phyloP scores from a whole-genome alignment of 2,329 filamentous ascomycete species.

The Pyrenochaeta sp. region DNA sequence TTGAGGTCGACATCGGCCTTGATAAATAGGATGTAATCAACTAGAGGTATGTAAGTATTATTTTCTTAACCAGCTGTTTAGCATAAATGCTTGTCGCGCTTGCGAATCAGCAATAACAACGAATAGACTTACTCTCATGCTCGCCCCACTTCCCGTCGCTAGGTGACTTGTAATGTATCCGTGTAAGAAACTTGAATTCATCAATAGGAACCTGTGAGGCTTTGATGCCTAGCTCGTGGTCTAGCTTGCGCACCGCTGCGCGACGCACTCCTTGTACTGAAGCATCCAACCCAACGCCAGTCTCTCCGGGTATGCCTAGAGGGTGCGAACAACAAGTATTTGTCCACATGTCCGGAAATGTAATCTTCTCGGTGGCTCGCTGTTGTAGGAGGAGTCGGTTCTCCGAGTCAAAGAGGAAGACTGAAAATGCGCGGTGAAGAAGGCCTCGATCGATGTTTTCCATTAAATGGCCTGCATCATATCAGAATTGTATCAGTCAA shows the following conservation, averaged over 20 bases:
- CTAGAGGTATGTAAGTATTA: slow-evolving; percentile 56
- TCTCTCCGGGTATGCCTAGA: slow-evolving; percentile 89
- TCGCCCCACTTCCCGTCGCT: slow-evolving; percentile 99
- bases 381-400: slow-evolving; percentile 95
- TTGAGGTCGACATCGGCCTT: slow-evolving; percentile 82
- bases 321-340: slow-evolving; percentile 99
- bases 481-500: slow-evolving; percentile 15
- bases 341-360: slow-evolving; percentile 99
- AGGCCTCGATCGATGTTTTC: slow-evolving; percentile 97
- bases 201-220: slow-evolving; percentile 87
- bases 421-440: slow-evolving; percentile 95
- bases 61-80: neutral
- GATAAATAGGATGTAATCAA: slow-evolving; percentile 99
- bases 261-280: slow-evolving; percentile 87
- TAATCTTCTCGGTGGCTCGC: slow-evolving; percentile 95
- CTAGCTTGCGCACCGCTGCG: slow-evolving; percentile 89
- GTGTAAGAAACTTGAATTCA: slow-evolving; percentile 90
- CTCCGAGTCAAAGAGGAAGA: slow-evolving; percentile 95
- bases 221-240: slow-evolving; percentile 95
- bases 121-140: slow-evolving; percentile 80
- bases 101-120: neutral
- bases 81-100: neutral
- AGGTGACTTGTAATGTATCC: slow-evolving; percentile 98
- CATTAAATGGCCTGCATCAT: slow-evolving; percentile 85
- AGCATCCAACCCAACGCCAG: slow-evolving; percentile 80